Evolutionary conservation across 148 eudicot species (phyloP), one percentile per base, ranked within the genome.

Genomic region (Euryodendron excelsum): DNA sequence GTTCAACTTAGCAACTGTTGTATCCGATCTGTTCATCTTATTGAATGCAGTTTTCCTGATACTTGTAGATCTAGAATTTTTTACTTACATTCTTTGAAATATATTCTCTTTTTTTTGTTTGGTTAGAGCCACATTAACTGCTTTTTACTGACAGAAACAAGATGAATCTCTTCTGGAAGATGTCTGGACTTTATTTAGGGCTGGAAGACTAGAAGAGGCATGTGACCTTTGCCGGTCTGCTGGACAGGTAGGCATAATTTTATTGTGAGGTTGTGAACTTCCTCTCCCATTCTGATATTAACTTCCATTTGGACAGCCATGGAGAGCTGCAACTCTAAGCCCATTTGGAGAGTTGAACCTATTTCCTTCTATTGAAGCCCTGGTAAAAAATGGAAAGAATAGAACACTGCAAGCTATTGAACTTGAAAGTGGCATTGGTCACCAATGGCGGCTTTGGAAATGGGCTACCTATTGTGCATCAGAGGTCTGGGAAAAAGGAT

Each of bases 391-490:
- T 89, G 99, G 94, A 77, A 93, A 85, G 84, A 91, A 91, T 84
- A 91, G 98, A 86, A 85, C 80, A 75, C 80, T 96, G 72, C 99
- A 96, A 82, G 99, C 99, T 60, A 85, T 89, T 84, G 99, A 96
- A 78, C 81, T 90, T 56, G 99, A 95, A 86, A 91, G 91, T 83
- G 99, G 98, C 74, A 72, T 88, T 69, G 94, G 93, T 77, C 93
- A 87, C 81, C 98, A 93, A 58, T 87, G 90, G 92, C 92, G 88
- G 41, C 97, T 93, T 80, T 96, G 99, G 99, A 96, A 90, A 84
- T 96, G 99, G 99, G 99, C 99, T 73, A 88, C 94, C 47, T 93
- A 85, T 80, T 85, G 91, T 86, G 97, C 98, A 70, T 96, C 99
- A 3, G 98, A 96, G 92, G 99, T 93, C 89, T 50, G 62, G 12